Evolutionary conservation across 2,329 filamentous ascomycete species (phyloP).

Genomic region (Aspergillus pseudoterreus): DNA sequence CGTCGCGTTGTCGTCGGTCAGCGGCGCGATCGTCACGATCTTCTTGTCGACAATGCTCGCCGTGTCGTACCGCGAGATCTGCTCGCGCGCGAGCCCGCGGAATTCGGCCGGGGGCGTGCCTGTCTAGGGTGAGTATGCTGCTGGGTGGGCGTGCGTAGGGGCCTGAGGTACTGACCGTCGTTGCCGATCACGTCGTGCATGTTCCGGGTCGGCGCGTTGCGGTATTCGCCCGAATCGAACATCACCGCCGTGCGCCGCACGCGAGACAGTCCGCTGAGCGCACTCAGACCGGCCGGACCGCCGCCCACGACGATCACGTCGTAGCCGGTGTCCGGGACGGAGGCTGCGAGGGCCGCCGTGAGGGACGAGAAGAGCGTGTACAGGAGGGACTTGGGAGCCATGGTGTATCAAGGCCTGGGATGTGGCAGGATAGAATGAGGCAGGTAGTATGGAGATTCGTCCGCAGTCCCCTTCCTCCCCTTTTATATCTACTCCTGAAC

Average conservation of each 20-base stretch:
- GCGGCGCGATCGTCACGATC: conserved; percentile 37
- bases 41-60: conserved; percentile 52
- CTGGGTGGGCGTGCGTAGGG: background rate
- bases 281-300: conserved; percentile 54
- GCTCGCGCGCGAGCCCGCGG: conserved; percentile 51
- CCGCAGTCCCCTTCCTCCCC: background rate
- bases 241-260: conserved; percentile 54
- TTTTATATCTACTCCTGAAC: background rate
- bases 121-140: conserved; percentile 19
- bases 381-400: conserved; percentile 18
- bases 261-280: conserved; percentile 56
- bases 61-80: conserved; percentile 51
- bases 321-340: conserved; percentile 37
- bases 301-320: conserved; percentile 59
- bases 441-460: background rate
- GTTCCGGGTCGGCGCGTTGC: conserved; percentile 54
- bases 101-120: conserved; percentile 55
- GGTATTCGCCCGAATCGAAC: conserved; percentile 58
- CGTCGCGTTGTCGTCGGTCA: conserved; percentile 23
- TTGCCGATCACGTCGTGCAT: conserved; percentile 61
- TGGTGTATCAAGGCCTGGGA: conserved; percentile 1
- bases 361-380: conserved; percentile 22
- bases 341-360: conserved; percentile 17
- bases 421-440: no score
- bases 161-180: conserved; percentile 47